Evolutionary conservation across 1,284 basidiomycete species (phyloP).

Genomic region (Stygiomarasmius scandens): DNA sequence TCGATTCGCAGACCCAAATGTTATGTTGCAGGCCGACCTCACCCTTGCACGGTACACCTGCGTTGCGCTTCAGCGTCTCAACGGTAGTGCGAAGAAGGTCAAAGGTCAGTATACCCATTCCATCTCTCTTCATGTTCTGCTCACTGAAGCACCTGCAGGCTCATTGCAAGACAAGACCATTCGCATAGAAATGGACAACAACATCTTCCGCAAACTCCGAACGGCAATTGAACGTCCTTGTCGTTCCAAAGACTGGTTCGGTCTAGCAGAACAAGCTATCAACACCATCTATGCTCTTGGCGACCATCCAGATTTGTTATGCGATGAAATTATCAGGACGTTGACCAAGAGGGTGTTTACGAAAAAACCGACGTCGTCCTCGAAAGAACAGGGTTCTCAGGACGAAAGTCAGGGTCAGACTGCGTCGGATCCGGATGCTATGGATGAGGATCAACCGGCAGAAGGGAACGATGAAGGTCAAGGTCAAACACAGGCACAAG

Average conservation of each 20-base stretch:
- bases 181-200: slow-evolving; percentile 86
- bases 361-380: slow-evolving; percentile 18
- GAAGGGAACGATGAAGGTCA: slow-evolving; percentile 19
- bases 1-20: too few relatives aligned
- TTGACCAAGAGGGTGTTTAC: slow-evolving; percentile 78
- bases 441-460: slow-evolving; percentile 53
- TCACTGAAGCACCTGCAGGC: slow-evolving; percentile 51
- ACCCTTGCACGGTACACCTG: slow-evolving; percentile 93
- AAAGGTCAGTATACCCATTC: slow-evolving; percentile 66
- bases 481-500: slow-evolving; percentile 11
- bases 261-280: slow-evolving; percentile 94
- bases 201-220: slow-evolving; percentile 84
- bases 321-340: slow-evolving; percentile 81
- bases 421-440: slow-evolving; percentile 48
- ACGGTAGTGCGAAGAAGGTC: slow-evolving; percentile 95
- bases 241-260: slow-evolving; percentile 92
- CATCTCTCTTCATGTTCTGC: background rate
- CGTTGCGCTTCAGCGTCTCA: slow-evolving; percentile 88
- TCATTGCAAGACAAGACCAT: slow-evolving; percentile 88
- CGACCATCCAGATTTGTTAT: slow-evolving; percentile 90
- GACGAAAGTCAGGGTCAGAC: slow-evolving; percentile 16
- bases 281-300: slow-evolving; percentile 95
- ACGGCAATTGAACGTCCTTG: slow-evolving; percentile 79
- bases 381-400: slow-evolving; percentile 24
- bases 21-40: slow-evolving; percentile 86